Percentiles rank a stretch among this genome's conserved stretches.
These are phyloP conservation scores for Fomitopsis pinicola DNA, from an alignment of 1,284 basidiomycete genomes.

Conservation along the genomic window DNA sequence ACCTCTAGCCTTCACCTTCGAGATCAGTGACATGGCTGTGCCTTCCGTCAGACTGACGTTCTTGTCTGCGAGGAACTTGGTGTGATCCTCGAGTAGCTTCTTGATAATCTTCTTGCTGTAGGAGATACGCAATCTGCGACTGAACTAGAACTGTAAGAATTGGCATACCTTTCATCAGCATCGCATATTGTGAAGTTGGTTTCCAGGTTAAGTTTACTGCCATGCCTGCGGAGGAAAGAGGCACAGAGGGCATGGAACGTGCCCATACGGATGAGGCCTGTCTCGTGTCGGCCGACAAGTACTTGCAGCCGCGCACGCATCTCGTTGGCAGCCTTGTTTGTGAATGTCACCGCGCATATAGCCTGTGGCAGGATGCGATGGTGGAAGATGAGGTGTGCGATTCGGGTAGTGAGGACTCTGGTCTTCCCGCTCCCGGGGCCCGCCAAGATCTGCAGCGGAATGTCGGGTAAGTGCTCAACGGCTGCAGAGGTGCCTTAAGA, in stretches of 20 bases:
- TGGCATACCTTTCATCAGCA: constrained; percentile 71
- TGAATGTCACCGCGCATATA: constrained; percentile 82
- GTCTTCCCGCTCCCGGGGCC: constrained; percentile 81
- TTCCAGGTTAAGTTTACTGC: constrained; percentile 54
- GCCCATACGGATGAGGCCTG: constrained; percentile 64
- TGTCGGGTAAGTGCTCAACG: constrained; percentile 56
- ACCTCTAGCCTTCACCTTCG: constrained; percentile 78
- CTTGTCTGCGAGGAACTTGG: constrained; percentile 41
- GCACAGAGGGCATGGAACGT: constrained; percentile 87
- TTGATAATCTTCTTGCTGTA: constrained; percentile 73
- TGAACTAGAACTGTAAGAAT: background rate
- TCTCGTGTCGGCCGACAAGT: constrained; percentile 66
- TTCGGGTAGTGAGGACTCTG: constrained; percentile 68
- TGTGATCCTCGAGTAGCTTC: constrained; percentile 54
- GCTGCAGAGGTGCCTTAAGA: constrained; percentile 40
- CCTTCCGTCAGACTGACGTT: constrained; percentile 60
- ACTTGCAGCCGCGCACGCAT: constrained; percentile 74
- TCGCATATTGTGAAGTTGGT: constrained; percentile 85
- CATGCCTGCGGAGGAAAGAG: constrained; percentile 66
- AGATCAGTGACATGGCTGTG: constrained; percentile 62
- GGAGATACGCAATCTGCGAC: constrained; percentile 9
- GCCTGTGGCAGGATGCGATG: constrained; percentile 53
- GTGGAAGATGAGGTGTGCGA: constrained; percentile 69
- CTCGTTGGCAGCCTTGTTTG: constrained; percentile 89
- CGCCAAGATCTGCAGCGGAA: constrained; percentile 79